phyloP scores from a whole-genome alignment of 441 rosid species.

The Lepidium campestre region DNA sequence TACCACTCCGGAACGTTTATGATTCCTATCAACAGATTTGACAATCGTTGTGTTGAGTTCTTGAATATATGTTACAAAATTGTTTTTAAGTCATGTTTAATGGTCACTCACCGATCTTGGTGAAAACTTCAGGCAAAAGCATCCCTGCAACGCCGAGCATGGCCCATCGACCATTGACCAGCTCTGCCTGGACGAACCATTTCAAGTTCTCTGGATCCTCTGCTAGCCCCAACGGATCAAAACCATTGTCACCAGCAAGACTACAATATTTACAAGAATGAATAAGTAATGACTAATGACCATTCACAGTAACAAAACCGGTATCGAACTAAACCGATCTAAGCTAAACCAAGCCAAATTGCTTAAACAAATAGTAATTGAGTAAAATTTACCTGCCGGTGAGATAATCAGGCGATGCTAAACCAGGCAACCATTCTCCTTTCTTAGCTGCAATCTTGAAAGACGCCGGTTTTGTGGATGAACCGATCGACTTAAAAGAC shows the following conservation, averaged over 20 bases:
- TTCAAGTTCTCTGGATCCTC: conserved; percentile 94
- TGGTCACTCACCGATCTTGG: conserved; percentile 54
- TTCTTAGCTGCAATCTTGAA: conserved; percentile 78
- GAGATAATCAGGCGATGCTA: conserved; percentile 75
- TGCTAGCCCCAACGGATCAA: conserved; percentile 84
- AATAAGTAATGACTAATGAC: not conserved
- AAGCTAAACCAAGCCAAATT: not conserved
- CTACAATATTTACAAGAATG: conserved; percentile 25
- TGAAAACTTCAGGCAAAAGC: conserved; percentile 89
- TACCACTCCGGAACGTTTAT: conserved; percentile 81
- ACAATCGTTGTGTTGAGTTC: not conserved
- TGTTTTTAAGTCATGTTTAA: not conserved
- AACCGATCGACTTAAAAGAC: conserved; percentile 36
- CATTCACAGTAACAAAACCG: not conserved
- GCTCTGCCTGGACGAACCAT: conserved; percentile 93
- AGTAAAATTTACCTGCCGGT: conserved; percentile 55
- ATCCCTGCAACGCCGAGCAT: conserved; percentile 94
- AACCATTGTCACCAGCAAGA: conserved; percentile 97
- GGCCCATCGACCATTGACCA: conserved; percentile 89
- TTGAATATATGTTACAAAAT: not conserved
- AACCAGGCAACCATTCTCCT: conserved; percentile 89
- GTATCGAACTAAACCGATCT: not conserved
- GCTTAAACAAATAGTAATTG: not conserved
- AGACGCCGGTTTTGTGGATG: conserved; percentile 34
- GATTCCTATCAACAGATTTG: conserved; percentile 29